Evolutionary conservation across 148 eudicot species (phyloP), one percentile per base, ranked within the genome.

Genomic region (Salicornia ramosissima): DNA sequence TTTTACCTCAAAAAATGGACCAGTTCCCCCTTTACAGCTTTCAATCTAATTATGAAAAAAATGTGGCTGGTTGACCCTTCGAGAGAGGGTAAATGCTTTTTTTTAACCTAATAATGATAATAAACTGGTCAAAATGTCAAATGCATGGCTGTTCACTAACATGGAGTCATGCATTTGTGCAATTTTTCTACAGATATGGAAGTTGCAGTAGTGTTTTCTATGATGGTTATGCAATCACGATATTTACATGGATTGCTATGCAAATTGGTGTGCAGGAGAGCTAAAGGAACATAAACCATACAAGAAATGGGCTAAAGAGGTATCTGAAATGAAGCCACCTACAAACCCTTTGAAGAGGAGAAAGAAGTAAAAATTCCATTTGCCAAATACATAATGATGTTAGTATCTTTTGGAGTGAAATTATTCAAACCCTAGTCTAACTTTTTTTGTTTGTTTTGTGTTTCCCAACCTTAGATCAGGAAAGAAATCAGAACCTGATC

Each of bases 271-370:
- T 70, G 49, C 71, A 94, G 99, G 96, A 55, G 91, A 82, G 46
- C 65, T 94, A 74, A 87, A 91, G 83, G 88, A 88, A 61, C 82
- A 79, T 63, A 94, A 87, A 77, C 79, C 91, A 11, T 94, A 88
- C 78, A 82, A 80, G 84, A 93, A 88, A 86, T 93, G 98, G 98
- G 84, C 88, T 15, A 87, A 83, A 74, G 75, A 85, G 70, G 84
- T 90, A 28, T 81, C 90, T 46, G 89, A 81, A 78, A 87, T 75
- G n/a, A 90, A 87, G 58, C 95, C 96, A 56, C 98, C 98, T 9
- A 90, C 97, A 77, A 93, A 86, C 64, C 95, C 98, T 72, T 78
- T 78, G 71, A 80, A 82, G 43, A 81, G 83, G 24, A 86, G 80
- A 75, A 71, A 78, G 66, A 93, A 88, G 96, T 88, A 76, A 75